Conservation (phyloP, 2,329 filamentous ascomycete genomes). For the Helminthosporium solani region DNA sequence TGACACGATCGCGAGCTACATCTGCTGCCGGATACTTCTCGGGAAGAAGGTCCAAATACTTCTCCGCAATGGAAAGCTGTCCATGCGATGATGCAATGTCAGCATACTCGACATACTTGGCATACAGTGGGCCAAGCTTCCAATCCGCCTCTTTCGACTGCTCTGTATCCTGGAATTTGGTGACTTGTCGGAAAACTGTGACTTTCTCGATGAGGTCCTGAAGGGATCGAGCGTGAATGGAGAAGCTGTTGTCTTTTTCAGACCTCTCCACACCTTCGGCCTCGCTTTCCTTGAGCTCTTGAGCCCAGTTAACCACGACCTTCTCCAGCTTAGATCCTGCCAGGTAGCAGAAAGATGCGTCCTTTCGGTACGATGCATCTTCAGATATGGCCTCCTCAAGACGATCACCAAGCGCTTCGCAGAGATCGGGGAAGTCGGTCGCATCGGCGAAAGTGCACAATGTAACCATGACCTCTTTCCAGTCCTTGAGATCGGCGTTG, state of each 20-base stretch:
- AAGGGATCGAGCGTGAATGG: conserved; percentile 81
- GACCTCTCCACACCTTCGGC: conserved; percentile 69
- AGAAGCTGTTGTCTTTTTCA: conserved; percentile 78
- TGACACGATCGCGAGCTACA: conserved; percentile 79
- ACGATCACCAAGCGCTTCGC: conserved; percentile 89
- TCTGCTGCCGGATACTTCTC: conserved; percentile 82
- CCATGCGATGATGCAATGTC: conserved; percentile 92
- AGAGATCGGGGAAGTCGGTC: conserved; percentile 88
- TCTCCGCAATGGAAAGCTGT: conserved; percentile 80
- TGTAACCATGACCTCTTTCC: conserved; percentile 96
- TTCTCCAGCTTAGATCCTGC: conserved; percentile 97
- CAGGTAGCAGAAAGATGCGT: conserved; percentile 95
- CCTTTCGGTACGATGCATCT: conserved; percentile 64
- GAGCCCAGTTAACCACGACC: conserved; percentile 90
- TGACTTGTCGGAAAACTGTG: conserved; percentile 90
- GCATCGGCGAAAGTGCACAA: conserved; percentile 94
- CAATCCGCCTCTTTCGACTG: conserved; percentile 71
- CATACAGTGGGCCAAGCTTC: conserved; percentile 86
- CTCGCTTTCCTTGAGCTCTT: conserved; percentile 83
- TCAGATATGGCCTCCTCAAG: conserved; percentile 67
- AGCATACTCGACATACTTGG: conserved; percentile 95
- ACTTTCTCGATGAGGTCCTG: conserved; percentile 98
- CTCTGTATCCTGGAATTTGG: conserved; percentile 84
- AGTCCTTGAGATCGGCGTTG: conserved; percentile 87
- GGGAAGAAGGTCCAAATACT: conserved; percentile 86